Percentiles rank a stretch among this genome's conserved stretches.
Conservation (phyloP, 2,329 filamentous ascomycete species). For the Fusarium burgessii region DNA sequence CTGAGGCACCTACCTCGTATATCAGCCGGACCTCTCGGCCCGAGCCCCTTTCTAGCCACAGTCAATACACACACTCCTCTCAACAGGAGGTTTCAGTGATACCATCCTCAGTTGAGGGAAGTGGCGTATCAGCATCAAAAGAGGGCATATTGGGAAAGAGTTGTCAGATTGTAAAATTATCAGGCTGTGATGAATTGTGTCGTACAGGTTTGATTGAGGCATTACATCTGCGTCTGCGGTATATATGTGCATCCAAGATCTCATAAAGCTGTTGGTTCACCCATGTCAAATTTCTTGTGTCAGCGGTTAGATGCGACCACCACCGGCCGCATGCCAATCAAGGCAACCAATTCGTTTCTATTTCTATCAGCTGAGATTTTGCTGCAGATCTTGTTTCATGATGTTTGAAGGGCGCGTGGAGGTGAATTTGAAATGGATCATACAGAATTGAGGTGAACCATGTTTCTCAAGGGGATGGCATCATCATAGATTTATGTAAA, state of each 20-base stretch:
- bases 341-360: not conserved
- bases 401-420: not conserved
- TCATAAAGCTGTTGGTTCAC: constrained; percentile 7
- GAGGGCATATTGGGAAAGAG: not conserved
- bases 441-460: no score
- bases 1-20: no score
- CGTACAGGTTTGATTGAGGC: not conserved
- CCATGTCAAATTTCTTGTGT: not conserved
- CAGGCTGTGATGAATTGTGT: not conserved
- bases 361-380: not conserved
- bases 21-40: no score
- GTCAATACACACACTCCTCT: no score
- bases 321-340: not conserved
- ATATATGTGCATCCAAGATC: not conserved
- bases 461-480: no score
- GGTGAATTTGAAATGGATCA: no score
- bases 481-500: no score
- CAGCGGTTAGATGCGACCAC: constrained; percentile 10
- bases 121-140: not conserved
- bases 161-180: not conserved
- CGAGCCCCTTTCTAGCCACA: no score
- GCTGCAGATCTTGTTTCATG: not conserved
- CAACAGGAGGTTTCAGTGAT: no score
- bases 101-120: constrained; percentile 5
- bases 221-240: not conserved